Evolutionary conservation across 768 basidiomycete genomes (phyloP).

Genomic region (Piloderma croceum): DNA sequence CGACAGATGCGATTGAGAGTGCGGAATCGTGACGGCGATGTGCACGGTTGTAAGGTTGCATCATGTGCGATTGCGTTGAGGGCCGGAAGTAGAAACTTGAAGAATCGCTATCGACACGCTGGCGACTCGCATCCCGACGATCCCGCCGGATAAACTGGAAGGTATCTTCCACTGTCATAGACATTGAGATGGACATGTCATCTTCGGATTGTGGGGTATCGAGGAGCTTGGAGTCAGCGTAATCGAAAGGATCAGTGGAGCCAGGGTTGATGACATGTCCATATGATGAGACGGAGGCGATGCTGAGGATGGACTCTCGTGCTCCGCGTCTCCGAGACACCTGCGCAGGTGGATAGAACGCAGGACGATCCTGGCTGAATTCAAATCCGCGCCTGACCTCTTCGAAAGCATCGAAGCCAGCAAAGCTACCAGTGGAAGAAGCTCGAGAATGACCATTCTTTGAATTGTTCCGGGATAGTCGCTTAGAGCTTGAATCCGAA

Average conservation of each 20-base stretch:
- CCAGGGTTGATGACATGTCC: slow-evolving; percentile 63
- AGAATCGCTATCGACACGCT: slow-evolving; percentile 66
- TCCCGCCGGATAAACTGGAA: slow-evolving; percentile 53
- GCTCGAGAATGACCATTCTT: slow-evolving; percentile 27
- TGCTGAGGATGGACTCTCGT: slow-evolving; percentile 59
- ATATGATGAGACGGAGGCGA: slow-evolving; percentile 77
- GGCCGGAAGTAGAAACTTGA: slow-evolving; percentile 74
- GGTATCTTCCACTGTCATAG: slow-evolving; percentile 58
- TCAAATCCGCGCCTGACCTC: slow-evolving; percentile 79
- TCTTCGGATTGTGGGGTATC: slow-evolving; percentile 57
- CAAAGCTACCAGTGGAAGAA: slow-evolving; percentile 57
- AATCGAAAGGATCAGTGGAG: slow-evolving; percentile 68
- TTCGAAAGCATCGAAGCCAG: slow-evolving; percentile 68
- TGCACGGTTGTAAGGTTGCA: slow-evolving; percentile 36
- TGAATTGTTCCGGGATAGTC: slow-evolving; percentile 16
- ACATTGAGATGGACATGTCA: slow-evolving; percentile 52
- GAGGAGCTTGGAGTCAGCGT: slow-evolving; percentile 41
- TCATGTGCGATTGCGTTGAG: slow-evolving; percentile 21
- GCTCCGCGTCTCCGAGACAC: slow-evolving; percentile 24
- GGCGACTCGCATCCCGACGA: slow-evolving; percentile 30
- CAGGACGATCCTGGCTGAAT: slow-evolving; percentile 54
- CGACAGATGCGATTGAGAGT: slow-evolving; percentile 46
- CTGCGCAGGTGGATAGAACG: slow-evolving; percentile 54
- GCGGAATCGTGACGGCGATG: slow-evolving; percentile 63
- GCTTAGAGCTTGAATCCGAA: slow-evolving; percentile 41